A percentile compares a stretch with the other conserved stretches of the same genome.
Conservation (phyloP, 2,329 filamentous ascomycete genomes). For the Catunica adiposa region DNA sequence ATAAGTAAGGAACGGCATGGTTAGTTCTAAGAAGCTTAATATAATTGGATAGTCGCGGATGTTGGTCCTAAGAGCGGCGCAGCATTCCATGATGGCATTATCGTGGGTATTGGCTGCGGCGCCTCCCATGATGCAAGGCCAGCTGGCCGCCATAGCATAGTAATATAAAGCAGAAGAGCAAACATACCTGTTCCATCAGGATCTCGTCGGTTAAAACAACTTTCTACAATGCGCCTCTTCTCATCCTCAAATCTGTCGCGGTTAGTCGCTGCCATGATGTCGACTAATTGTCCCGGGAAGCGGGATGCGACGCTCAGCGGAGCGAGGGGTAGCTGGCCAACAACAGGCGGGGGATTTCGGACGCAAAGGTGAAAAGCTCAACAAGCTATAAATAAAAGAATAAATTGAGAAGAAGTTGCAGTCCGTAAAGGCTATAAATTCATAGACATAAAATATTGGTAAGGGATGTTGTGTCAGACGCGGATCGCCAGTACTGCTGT, state of each 20-base stretch:
- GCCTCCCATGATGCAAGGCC: not conserved
- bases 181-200: slow-evolving; percentile 66
- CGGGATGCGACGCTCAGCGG: not conserved
- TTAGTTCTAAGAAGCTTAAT: not conserved
- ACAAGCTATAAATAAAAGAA: not conserved
- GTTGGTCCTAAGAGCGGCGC: too few relatives aligned
- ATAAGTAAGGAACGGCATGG: too few relatives aligned
- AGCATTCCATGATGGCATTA: not conserved
- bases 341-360: not conserved
- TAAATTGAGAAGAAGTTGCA: not conserved
- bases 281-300: not conserved
- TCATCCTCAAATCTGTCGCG: slow-evolving; percentile 85
- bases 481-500: too few relatives aligned
- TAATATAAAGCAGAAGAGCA: not conserved
- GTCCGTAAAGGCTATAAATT: too few relatives aligned
- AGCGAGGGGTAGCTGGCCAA: not conserved
- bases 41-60: not conserved
- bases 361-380: not conserved
- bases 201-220: slow-evolving; percentile 84
- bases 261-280: slow-evolving; percentile 4
- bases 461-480: too few relatives aligned
- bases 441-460: too few relatives aligned
- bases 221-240: slow-evolving; percentile 84
- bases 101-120: not conserved
- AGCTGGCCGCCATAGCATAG: not conserved